These are phyloP conservation scores for Saccharomyces pastorianus DNA, from an alignment of 1,139 yeast species.

Conservation along the genomic window DNA sequence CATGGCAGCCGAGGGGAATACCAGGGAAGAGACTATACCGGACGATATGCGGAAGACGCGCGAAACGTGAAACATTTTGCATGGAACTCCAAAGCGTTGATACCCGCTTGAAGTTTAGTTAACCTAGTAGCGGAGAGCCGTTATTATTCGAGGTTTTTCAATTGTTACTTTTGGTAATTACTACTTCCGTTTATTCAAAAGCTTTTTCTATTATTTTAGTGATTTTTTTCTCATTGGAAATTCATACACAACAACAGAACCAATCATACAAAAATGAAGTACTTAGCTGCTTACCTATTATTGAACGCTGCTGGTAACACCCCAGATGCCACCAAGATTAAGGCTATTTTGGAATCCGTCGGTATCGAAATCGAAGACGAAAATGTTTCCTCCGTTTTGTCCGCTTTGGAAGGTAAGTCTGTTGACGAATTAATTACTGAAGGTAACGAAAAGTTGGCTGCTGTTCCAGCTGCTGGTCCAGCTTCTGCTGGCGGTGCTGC, in stretches of 20 bases:
- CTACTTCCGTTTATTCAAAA: neutral
- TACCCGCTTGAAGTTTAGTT: neutral
- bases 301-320: slow-evolving; percentile 79
- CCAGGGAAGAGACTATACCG: neutral
- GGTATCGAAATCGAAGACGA: slow-evolving; percentile 74
- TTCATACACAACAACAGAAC: neutral
- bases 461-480: slow-evolving; percentile 80
- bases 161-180: neutral
- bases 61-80: neutral
- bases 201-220: neutral
- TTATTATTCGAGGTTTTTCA: neutral
- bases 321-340: slow-evolving; percentile 68
- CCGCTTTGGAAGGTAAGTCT: slow-evolving; percentile 71
- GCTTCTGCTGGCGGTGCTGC: slow-evolving; percentile 56
- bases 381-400: slow-evolving; percentile 56
- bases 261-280: slow-evolving; percentile 45
- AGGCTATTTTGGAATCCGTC: slow-evolving; percentile 64
- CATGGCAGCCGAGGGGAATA: neutral
- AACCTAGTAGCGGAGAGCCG: neutral
- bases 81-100: neutral
- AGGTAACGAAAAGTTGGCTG: slow-evolving; percentile 75
- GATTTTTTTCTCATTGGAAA: neutral
- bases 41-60: neutral
- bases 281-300: slow-evolving; percentile 85
- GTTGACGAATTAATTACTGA: slow-evolving; percentile 67